phyloP scores from a whole-genome alignment of 2,329 filamentous ascomycete species.

The Calonectria hawksworthii region DNA sequence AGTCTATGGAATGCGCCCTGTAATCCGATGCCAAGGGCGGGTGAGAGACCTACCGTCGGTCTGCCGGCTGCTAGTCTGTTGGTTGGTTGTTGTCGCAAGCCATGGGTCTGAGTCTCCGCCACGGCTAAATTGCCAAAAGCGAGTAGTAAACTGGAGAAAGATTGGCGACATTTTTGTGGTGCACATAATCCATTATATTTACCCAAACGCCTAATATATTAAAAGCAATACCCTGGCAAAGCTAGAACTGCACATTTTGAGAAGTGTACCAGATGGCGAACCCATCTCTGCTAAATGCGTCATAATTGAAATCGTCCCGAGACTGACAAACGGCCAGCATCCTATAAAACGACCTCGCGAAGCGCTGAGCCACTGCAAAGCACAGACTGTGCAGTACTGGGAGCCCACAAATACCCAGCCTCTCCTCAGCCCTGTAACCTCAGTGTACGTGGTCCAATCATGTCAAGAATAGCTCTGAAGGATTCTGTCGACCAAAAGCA shows the following conservation, averaged over 20 bases:
- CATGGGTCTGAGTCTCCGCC: background rate
- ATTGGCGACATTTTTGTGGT: background rate
- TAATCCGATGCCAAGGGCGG: background rate
- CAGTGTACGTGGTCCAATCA: conserved; percentile 1
- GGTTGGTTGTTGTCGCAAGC: background rate
- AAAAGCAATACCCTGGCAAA: background rate
- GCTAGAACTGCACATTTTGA: background rate
- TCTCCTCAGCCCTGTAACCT: background rate
- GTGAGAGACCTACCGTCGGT: background rate
- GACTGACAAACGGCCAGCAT: background rate
- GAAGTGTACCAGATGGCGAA: background rate
- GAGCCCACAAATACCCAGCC: background rate
- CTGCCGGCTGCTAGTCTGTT: background rate
- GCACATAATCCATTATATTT: background rate
- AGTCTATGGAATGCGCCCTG: background rate
- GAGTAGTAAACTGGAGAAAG: background rate
- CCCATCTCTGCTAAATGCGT: background rate
- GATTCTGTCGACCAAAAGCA: background rate
- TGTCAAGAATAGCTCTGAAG: background rate
- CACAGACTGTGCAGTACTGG: background rate
- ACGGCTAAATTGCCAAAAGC: too few species aligned
- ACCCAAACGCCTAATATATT: background rate
- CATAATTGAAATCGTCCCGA: background rate
- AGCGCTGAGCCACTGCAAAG: background rate
- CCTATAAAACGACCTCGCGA: background rate